Evolutionary conservation across 169 alveolate genomes (phyloP), one percentile per base, ranked within the genome.

Genomic region (Cryptosporidium parvum): DNA sequence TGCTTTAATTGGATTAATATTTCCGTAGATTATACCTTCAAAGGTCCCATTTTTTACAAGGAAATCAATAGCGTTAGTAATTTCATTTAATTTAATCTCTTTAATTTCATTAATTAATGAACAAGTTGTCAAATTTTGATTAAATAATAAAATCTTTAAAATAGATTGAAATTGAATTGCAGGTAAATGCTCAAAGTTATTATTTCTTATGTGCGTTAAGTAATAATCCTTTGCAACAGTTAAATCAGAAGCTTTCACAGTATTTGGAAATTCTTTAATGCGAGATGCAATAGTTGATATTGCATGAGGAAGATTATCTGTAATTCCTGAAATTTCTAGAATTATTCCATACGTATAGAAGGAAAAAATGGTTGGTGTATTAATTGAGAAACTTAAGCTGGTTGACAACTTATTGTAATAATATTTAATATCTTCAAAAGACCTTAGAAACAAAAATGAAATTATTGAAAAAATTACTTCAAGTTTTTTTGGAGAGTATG

Each of bases 21-120:
- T 73, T 42, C 86, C 86, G 23, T 35, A 73, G 33, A 73, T 9
- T 8, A 53, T 23, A 37, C 86, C 86, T 33, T 73, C 72, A 53
- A 73, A 52, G 12, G 44, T n/a, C 18, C 86, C 86, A 44, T 73
- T 53, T 10, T 14, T 37, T 10, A 56, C 86, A 4, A 73, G 44
- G 8, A 73, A 39, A 58, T 73, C 68, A 56, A 39, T 56, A 18
- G 37, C 23, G 56, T 37, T 58, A 10, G 52, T 39, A 33, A 73
- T 62, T 18, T 73, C 86, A 16, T 73, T 39, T n/a, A 73, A 23
- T 23, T 33, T 33, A 23, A 73, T 6, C 7, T 12, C 59, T 18
- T 52, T 26, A 6, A 73, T 53, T 35, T 53, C 86, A 29, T 39
- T 59, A n/a, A 2, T 33, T 7, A 73, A 6, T 1, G 62, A 7